These are phyloP conservation scores for Rhodotorula taiwanensis DNA, from an alignment of 768 basidiomycete species.

Conservation along the genomic window DNA sequence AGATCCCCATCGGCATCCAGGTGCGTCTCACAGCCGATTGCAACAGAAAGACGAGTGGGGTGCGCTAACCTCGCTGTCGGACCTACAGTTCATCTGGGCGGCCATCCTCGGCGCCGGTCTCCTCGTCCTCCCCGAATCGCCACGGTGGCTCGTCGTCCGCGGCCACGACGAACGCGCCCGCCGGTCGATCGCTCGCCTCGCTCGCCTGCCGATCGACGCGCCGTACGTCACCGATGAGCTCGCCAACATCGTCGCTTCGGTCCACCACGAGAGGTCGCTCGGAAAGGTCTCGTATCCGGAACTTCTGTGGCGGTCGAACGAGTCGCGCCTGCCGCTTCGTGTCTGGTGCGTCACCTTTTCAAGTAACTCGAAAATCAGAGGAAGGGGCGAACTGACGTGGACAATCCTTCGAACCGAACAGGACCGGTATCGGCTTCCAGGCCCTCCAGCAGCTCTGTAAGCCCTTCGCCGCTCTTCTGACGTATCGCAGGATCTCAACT, in stretches of 20 bases:
- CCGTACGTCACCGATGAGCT: constrained; percentile 53
- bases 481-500: neutral
- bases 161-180: constrained; percentile 57
- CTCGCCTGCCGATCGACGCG: constrained; percentile 51
- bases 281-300: constrained; percentile 62
- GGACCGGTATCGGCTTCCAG: constrained; percentile 69
- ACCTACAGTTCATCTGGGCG: constrained; percentile 23
- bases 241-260: constrained; percentile 53
- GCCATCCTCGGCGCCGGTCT: constrained; percentile 63
- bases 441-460: constrained; percentile 60
- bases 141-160: constrained; percentile 50
- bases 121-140: constrained; percentile 57
- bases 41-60: no score
- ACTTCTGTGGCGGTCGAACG: constrained; percentile 50
- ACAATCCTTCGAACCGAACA: no score
- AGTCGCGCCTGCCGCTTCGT: constrained; percentile 56
- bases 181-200: constrained; percentile 57
- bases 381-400: no score
- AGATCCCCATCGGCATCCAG: constrained; percentile 56
- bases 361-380: no score
- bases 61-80: neutral
- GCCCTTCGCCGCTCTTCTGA: no score
- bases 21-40: neutral
- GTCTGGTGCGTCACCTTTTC: constrained; percentile 52
- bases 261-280: constrained; percentile 56